Evolutionary conservation across 1,284 basidiomycete genomes (phyloP), one percentile per base, ranked within the genome.

Genomic region (Pterulicium gracile): DNA sequence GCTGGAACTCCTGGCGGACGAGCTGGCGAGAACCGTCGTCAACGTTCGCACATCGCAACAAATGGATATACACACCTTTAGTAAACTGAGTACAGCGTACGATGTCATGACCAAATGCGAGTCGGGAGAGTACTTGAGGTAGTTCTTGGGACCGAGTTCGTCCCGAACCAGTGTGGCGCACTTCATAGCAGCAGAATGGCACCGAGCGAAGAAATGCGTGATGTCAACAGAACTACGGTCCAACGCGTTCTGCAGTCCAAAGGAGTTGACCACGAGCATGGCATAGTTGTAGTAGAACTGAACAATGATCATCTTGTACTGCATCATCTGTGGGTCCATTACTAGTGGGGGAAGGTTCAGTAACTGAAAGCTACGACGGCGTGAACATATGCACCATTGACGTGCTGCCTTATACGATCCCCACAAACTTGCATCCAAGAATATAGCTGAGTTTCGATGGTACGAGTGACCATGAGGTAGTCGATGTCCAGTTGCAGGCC

Each of bases 241-340:
- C 46, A 96, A 67, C 2, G 94, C 88, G 57, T 95, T 89, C 63
- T 98, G 93, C 47, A 98, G 72, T 2, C 94, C 93, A 56, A 97
- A 98, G 4, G 92, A 94, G 60, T 96, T 94, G 54, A 97, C 70
- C 18, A 93, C 86, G 41, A 95, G 73, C 60, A 83, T 80, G 22
- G 84, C 80, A 58, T 95, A 94, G 58, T 88, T 76, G 64, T 76
- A 87, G 61, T 88, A 91, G 60, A 91, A 92, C 52, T 77, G 69
- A 15, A 77, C 72, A 40, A 81, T 78, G 36, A 75, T 62, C 40
- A 61, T 60, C 47, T 69, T 66, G 61, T 85, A 82, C 45, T 74
- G 45, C 7, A 36, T 56, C 1, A 50, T 43, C 3, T 53, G 61
- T 20, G 56, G 52, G 27, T 60, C 42, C 3, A 58, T 49, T 51